Percentiles rank a stretch among this genome's conserved stretches.
Evolutionary conservation across 2,329 filamentous ascomycete genomes (phyloP).

Genomic region (Alternaria longipes): DNA sequence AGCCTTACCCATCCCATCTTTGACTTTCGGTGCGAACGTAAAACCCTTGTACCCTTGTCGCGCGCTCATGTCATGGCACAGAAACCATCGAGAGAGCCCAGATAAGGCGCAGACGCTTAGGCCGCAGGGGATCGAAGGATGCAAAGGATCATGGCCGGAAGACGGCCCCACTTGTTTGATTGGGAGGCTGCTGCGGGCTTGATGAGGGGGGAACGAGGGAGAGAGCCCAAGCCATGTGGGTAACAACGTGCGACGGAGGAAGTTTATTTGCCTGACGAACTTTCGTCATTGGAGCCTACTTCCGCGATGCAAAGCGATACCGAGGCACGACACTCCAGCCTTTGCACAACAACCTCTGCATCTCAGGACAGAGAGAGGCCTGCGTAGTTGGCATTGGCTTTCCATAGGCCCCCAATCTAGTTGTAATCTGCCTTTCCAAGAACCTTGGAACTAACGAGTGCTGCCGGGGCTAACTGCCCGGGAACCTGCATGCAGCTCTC

Average conservation of each 20-base stretch:
- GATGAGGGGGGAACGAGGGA: conserved; percentile 7
- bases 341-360: background rate
- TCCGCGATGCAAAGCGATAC: background rate
- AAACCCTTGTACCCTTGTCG: conserved; percentile 1
- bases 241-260: conserved; percentile 1
- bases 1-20: background rate
- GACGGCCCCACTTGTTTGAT: conserved; percentile 13
- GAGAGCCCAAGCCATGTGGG: conserved; percentile 6
- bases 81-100: conserved; percentile 1
- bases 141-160: conserved; percentile 5
- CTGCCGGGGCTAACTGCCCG: conserved; percentile 5
- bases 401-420: background rate
- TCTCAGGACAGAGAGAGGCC: background rate
- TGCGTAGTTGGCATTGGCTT: background rate
- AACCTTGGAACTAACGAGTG: conserved; percentile 3
- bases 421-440: conserved; percentile 6
- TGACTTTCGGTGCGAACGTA: conserved; percentile 3
- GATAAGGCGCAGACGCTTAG: conserved; percentile 7
- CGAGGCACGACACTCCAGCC: conserved; percentile 1
- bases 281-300: background rate
- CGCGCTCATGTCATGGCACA: conserved; percentile 1
- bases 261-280: conserved; percentile 5
- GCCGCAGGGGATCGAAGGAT: conserved; percentile 6
- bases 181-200: conserved; percentile 12
- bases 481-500: conserved; percentile 6